phyloP scores from a whole-genome alignment of 306 rosid species.

The Quercus aquifolioides region DNA sequence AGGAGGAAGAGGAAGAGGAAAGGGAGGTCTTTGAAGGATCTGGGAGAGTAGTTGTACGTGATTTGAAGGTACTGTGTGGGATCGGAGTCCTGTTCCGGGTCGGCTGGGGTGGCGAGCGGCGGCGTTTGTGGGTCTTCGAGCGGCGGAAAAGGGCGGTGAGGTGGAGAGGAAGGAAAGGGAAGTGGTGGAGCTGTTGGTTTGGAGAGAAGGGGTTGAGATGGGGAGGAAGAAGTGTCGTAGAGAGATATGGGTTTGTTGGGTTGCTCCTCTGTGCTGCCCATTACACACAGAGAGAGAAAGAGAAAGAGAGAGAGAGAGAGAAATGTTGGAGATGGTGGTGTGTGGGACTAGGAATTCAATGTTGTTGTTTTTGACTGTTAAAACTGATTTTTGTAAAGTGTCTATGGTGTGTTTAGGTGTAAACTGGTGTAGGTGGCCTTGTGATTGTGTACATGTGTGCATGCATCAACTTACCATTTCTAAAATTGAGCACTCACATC shows the following conservation, averaged over 20 bases:
- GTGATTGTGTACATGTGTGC: no score
- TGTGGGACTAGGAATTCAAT: no score
- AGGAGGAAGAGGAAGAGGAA: constrained; percentile 67
- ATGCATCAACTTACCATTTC: no score
- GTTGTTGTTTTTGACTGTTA: no score
- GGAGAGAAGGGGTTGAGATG: constrained; percentile 61
- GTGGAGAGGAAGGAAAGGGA: constrained; percentile 18
- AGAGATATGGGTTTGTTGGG: constrained; percentile 33
- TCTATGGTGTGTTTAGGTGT: no score
- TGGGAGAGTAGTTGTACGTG: constrained; percentile 62
- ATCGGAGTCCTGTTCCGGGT: constrained; percentile 50
- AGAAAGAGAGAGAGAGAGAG: neutral
- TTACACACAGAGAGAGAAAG: constrained; percentile 8
- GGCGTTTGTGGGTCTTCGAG: constrained; percentile 30
- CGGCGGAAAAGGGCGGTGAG: neutral
- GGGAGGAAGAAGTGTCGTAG: constrained; percentile 37
- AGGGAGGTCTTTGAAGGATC: constrained; percentile 69
- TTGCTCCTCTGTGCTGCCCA: constrained; percentile 50
- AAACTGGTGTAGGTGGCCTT: no score
- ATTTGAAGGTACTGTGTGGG: constrained; percentile 64
- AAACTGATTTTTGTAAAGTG: no score
- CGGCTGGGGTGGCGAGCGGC: constrained; percentile 14
- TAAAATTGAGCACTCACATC: no score
- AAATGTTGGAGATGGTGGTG: no score
- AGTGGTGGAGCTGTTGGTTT: constrained; percentile 5